Evolutionary conservation across 2,329 filamentous ascomycete species (phyloP), one percentile per base, ranked within the genome.

Genomic region (Diaporthe aspalathi): DNA sequence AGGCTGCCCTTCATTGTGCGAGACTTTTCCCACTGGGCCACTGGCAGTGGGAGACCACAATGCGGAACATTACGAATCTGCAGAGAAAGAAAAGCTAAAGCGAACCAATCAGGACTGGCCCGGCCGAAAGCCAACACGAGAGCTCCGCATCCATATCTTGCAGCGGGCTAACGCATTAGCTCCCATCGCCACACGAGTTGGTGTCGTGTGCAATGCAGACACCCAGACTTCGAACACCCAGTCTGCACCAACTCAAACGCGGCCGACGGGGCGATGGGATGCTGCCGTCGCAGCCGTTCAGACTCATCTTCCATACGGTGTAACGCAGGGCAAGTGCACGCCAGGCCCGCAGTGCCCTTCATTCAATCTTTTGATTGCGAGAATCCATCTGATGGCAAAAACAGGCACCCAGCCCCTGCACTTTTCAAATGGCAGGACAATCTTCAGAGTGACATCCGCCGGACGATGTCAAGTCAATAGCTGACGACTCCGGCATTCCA

Each of bases 401-500:
- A 24, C 52, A 57, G n/a, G 40, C 12, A 14, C 27, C 52, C 35
- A 20, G 52, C 35, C 66, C 65, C 65, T 54, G 47, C 40, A 35
- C 40, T 14, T 32, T 47, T 56, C 65, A 29, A 40, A 68, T 60
- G 52, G 53, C 53, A 57, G 54, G 53, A 20, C 16, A 38, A 20
- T 60, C 43, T 32, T 49, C 43, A 60, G 53, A 50, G 67, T 68
- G 32, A n/a, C 53, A 60, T 60, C 20, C 67, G 35, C 53, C 22
- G 22, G 24, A 60, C 56, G 22, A 50, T 32, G 35, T 57, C 54
- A 50, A 56, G 49, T 49, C 56, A 40, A 50, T 35, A 43, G 43
- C 53, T 68, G 45, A 57, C 67, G 43, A 50, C 29, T 40, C 47
- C 16, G 32, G 38, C 67, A 68, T 68, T 68, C 67, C 67, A 68